These are phyloP conservation scores for Parasarocladium wereldwijsianum DNA, from an alignment of 2,329 filamentous ascomycete genomes.

Conservation along the genomic window DNA sequence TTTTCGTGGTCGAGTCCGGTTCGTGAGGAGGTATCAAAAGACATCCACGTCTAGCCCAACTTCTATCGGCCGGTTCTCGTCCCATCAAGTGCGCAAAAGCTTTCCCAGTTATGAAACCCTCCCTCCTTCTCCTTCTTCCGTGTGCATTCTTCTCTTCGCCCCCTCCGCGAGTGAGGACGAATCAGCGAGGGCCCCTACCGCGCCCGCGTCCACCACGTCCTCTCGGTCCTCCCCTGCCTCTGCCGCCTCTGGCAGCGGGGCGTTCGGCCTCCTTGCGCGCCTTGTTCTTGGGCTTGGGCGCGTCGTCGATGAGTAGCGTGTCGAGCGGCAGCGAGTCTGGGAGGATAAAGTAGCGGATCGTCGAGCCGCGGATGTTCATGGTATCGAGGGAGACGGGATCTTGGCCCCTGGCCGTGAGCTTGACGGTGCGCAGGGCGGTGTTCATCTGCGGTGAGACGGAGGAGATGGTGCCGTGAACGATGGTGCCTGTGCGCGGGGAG, in stretches of 20 bases:
- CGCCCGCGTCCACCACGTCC: slow-evolving; percentile 36
- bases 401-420: slow-evolving; percentile 85
- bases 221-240: slow-evolving; percentile 37
- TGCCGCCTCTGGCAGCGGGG: slow-evolving; percentile 28
- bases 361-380: slow-evolving; percentile 93
- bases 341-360: slow-evolving; percentile 91
- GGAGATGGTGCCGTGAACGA: slow-evolving; percentile 91
- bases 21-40: not conserved
- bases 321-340: slow-evolving; percentile 91
- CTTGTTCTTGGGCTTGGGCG: slow-evolving; percentile 99
- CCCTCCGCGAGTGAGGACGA: not conserved
- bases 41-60: no score
- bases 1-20: not conserved
- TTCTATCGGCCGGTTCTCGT: no score
- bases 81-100: no score
- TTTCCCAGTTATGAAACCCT: slow-evolving; percentile 11
- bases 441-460: slow-evolving; percentile 98
- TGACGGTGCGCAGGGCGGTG: slow-evolving; percentile 85
- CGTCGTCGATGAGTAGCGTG: slow-evolving; percentile 88
- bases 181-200: slow-evolving; percentile 23
- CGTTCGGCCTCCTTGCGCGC: slow-evolving; percentile 77
- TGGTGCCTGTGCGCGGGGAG: slow-evolving; percentile 50
- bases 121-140: slow-evolving; percentile 7
- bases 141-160: not conserved
- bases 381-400: slow-evolving; percentile 81